Base-by-base conservation (phyloP, 352 stramenopile genomes). In the Phytophthora pini region DNA sequence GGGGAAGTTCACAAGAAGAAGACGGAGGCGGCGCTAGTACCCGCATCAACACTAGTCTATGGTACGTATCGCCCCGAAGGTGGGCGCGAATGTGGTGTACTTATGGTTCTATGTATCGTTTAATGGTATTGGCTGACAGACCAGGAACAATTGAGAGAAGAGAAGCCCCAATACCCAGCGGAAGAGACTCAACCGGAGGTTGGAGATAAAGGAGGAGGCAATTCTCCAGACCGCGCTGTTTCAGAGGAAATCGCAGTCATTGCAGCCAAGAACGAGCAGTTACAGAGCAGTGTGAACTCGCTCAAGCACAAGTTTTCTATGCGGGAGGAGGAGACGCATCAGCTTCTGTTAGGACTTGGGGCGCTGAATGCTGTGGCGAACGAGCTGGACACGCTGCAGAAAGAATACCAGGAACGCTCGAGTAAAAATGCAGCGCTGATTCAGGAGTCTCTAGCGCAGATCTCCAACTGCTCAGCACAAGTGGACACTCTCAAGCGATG, bases 381-480 rank as follows among this genome's bases (percentile, higher is more conserved):
- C 12, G 80, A 89, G 38, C 51, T 88, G 31, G 31, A 55, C 9
- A 22, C 48, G 34, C 51, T 89, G 36, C 76, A 89, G 61, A 63
- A 60, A 12, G 76, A 88, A 24, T 88, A 88, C 49, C 67, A 76
- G 15, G 69, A 77, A 20, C 72, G 72, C 8, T 75, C 79, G 45
- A 65, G 61, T 12, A 77, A 76, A 54, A 84, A 90, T 53, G 63
- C 80, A 22, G 55, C 55, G 47, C 57, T 89, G 26, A 73, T 87
- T 36, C 74, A 90, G 49, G 69, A 89, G 34, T 74, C 75, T 17
- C 60, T 89, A 34, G 59, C 52, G n/a, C 79, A 79, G 49, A 75
- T 88, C n/a, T 72, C 76, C 27, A 75, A 77, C 17, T 87, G 80
- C 38, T 77, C 80, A n/a, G 60, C 52, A 13, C 79, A 84, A 44